Evolutionary conservation across 805 yeast genomes (phyloP), one percentile per base, ranked within the genome.

Genomic region (Candida tallmaniae): DNA sequence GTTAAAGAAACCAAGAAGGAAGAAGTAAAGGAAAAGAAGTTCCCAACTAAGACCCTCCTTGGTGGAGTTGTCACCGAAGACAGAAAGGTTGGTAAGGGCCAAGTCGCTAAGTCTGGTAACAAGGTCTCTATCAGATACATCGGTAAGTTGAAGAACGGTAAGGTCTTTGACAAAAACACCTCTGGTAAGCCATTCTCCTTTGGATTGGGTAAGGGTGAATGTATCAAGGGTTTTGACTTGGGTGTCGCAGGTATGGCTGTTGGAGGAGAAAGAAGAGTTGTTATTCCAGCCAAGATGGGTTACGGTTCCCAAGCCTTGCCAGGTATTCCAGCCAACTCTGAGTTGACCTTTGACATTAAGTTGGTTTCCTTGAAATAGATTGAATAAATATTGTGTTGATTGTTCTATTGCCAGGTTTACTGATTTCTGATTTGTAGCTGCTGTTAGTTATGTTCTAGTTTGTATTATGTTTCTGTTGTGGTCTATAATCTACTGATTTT

Each of bases 211-310:
- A 84, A 83, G 62, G 98, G 97, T 58, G 98, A 93, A 69, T 97
- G 95, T 50, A 93, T 93, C 73, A 86, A 86, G 65, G 98, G 97
- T 47, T 93, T 96, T 86, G 99, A 93, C 60, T 76, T 90, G 55
- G 99, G 99, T 74, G 93, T 93, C 52, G 88, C 90, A 40, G 97
- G 97, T 60, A 89, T 93, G 97, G 80, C 95, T 38, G 95, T 86
- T 58, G 96, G 96, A 56, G 97, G 97, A 58, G 98, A 93, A 76
- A 89, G 98, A 76, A 81, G 97, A 72, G 87, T 93, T 48, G 76
- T 87, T 42, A 87, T 93, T 49, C 98, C 99, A 51, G 82, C 98
- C 35, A 78, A 89, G 54, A 84, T 85, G 80, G 99, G 96, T 38
- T 93, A 93, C 68, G 99, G 99, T 47, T 83, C 83, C 54, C 82